Evolutionary conservation across 768 basidiomycete genomes (phyloP).

Genomic region (Boletus rubropictus): DNA sequence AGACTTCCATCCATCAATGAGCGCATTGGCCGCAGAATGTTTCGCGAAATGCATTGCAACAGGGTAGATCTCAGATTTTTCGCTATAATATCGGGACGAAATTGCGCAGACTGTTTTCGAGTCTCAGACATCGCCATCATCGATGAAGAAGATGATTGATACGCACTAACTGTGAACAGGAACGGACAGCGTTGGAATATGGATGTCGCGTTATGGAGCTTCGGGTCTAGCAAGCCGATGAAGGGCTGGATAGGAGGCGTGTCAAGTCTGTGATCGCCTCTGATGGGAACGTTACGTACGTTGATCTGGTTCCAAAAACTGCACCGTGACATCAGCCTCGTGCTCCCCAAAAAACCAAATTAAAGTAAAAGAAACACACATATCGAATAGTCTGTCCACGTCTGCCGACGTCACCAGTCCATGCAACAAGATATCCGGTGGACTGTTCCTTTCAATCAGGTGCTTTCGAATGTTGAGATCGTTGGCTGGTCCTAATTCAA

Average conservation of each 20-base stretch:
- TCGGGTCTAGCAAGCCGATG: slow-evolving; percentile 74
- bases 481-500: slow-evolving; percentile 55
- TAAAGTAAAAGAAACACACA: slow-evolving; percentile 46
- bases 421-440: slow-evolving; percentile 78
- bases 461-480: slow-evolving; percentile 64
- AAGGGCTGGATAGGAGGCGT: slow-evolving; percentile 37
- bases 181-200: slow-evolving; percentile 85
- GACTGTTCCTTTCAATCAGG: slow-evolving; percentile 71
- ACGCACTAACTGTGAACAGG: slow-evolving; percentile 80
- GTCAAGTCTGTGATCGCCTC: no score
- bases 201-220: slow-evolving; percentile 71
- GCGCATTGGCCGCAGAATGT: slow-evolving; percentile 71
- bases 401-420: slow-evolving; percentile 73
- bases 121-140: not conserved
- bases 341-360: not conserved
- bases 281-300: slow-evolving; percentile 35
- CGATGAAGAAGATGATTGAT: not conserved
- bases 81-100: slow-evolving; percentile 71
- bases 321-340: slow-evolving; percentile 1
- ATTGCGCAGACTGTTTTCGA: slow-evolving; percentile 67
- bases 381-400: slow-evolving; percentile 78
- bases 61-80: slow-evolving; percentile 79
- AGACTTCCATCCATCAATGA: slow-evolving; percentile 78
- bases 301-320: slow-evolving; percentile 72
- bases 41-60: slow-evolving; percentile 89